These are phyloP conservation scores for Pyrenophora teres DNA, from an alignment of 2,329 filamentous ascomycete genomes.

Conservation along the genomic window DNA sequence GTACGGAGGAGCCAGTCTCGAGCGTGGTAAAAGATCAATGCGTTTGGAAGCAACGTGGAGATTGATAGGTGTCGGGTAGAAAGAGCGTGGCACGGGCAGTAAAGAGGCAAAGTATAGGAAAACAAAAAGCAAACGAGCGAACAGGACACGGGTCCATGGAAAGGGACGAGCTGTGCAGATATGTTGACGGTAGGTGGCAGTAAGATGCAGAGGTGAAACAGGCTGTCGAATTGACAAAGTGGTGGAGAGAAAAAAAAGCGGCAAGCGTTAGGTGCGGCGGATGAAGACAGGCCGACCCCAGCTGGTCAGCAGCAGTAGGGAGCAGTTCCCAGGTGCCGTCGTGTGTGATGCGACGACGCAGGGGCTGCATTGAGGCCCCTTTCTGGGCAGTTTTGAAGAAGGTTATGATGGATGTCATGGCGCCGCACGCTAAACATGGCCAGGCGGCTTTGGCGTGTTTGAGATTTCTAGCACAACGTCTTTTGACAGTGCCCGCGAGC, in stretches of 20 bases:
- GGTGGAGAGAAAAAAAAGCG: slow-evolving; percentile 32
- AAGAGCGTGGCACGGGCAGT: slow-evolving; percentile 31
- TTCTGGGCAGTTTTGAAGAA: slow-evolving; percentile 24
- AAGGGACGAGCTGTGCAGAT: slow-evolving; percentile 29
- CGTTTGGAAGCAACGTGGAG: slow-evolving; percentile 19
- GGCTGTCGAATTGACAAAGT: slow-evolving; percentile 32
- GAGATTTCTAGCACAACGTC: slow-evolving; percentile 16
- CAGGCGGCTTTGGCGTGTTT: slow-evolving; percentile 23
- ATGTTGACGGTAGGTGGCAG: slow-evolving; percentile 25
- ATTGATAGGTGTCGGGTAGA: slow-evolving; percentile 20
- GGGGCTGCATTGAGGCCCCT: slow-evolving; percentile 38
- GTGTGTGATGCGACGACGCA: slow-evolving; percentile 35
- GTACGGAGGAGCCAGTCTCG: background rate
- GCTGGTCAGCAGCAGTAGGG: slow-evolving; percentile 23
- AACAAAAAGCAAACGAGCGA: slow-evolving; percentile 45
- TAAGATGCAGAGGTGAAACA: slow-evolving; percentile 36
- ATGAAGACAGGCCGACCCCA: slow-evolving; percentile 27
- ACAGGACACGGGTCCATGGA: slow-evolving; percentile 38
- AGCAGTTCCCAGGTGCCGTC: slow-evolving; percentile 31
- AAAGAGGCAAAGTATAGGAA: slow-evolving; percentile 30
- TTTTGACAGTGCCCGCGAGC: slow-evolving; percentile 14
- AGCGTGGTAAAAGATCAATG: slow-evolving; percentile 20
- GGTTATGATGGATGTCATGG: slow-evolving; percentile 27
- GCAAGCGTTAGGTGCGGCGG: slow-evolving; percentile 35
- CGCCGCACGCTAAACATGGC: slow-evolving; percentile 21